Base-by-base conservation (phyloP, 352 stramenopile genomes). In the Globisporangium radiosum region DNA sequence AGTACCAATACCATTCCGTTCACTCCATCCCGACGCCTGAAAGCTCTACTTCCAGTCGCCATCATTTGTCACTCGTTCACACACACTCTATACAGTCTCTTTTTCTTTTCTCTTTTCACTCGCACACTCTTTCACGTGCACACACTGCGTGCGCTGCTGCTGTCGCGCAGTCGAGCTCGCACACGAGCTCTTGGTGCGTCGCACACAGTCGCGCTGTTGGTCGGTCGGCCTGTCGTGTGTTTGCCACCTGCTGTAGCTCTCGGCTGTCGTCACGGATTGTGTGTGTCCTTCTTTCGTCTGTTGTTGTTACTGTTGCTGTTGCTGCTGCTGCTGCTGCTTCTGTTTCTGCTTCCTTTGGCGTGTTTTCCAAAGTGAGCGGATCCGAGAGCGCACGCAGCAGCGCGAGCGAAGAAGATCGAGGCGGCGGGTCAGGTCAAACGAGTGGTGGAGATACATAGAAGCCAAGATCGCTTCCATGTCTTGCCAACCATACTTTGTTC, bases 61-160 rank as follows among this genome's bases (percentile, higher is more conserved):
- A 17, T 37, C 36, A 48, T 60, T 53, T 33, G 9, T 48, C 43
- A 48, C 43, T 6, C 43, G 11, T 50, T 50, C 53, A 47, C 45
- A 60, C 55, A 52, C n/a, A 48, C 44, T 60, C 55, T 53, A 45
- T 51, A 47, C 37, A 33, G n/a, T 44, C 2, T 60, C 5, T 54
- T 15, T 15, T 45, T 53, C 36, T 47, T n/a, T 33, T 42, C 52
- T 17, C 13, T 54, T 37, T 53, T 47, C 55, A 48, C 54, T 38
- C 54, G 45, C 54, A 49, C 38, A 33, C 39, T 54, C 36, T 54
- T 47, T 60, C 55, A 3, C 45, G 15, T 44, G 40, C 40, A 13
- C 7, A 7, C 11, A 13, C 40, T 44, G 40, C 40, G 7, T 44
- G 40, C 40, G 7, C 7, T 44, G 40, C 38, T 45, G 47, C 11